Percentiles rank a stretch among this genome's conserved stretches.
These are phyloP conservation scores for Candida chilensis DNA, from an alignment of 805 yeast species.

Conservation along the genomic window DNA sequence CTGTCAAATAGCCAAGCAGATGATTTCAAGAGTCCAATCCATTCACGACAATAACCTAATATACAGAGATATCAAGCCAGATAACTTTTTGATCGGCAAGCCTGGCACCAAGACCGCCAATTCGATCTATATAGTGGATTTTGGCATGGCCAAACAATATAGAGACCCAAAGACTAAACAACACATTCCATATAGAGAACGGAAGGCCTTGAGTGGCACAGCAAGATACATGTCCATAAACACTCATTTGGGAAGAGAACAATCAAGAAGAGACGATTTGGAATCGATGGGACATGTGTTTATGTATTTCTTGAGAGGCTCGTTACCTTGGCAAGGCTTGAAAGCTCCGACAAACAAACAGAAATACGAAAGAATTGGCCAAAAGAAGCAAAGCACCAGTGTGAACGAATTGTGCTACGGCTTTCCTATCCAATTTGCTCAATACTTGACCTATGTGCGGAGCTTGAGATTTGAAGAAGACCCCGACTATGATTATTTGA, in stretches of 20 bases:
- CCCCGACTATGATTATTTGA: conserved; percentile 87
- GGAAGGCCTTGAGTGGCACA: conserved; percentile 92
- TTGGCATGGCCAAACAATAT: conserved; percentile 98
- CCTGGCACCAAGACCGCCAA: conserved; percentile 81
- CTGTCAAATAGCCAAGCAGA: conserved; percentile 89
- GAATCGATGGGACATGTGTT: conserved; percentile 96
- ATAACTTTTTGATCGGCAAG: conserved; percentile 88
- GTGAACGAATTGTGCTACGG: conserved; percentile 82
- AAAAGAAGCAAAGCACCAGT: conserved; percentile 85
- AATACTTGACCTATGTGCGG: conserved; percentile 83
- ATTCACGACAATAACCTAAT: conserved; percentile 87
- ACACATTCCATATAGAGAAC: conserved; percentile 95
- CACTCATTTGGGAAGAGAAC: conserved; percentile 96
- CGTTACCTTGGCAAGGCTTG: conserved; percentile 97
- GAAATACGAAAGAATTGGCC: conserved; percentile 95
- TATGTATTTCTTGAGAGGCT: conserved; percentile 89
- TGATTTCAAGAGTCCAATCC: conserved; percentile 79
- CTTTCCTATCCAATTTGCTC: conserved; percentile 87
- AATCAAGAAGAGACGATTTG: conserved; percentile 91
- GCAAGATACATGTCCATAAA: conserved; percentile 98
- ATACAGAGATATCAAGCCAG: conserved; percentile 96
- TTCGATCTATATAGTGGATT: conserved; percentile 83
- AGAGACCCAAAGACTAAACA: conserved; percentile 93
- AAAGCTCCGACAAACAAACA: conserved; percentile 98
- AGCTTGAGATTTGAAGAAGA: conserved; percentile 85